Conservation (phyloP, 2,329 filamentous ascomycete species). For the Talaromyces sp. region DNA sequence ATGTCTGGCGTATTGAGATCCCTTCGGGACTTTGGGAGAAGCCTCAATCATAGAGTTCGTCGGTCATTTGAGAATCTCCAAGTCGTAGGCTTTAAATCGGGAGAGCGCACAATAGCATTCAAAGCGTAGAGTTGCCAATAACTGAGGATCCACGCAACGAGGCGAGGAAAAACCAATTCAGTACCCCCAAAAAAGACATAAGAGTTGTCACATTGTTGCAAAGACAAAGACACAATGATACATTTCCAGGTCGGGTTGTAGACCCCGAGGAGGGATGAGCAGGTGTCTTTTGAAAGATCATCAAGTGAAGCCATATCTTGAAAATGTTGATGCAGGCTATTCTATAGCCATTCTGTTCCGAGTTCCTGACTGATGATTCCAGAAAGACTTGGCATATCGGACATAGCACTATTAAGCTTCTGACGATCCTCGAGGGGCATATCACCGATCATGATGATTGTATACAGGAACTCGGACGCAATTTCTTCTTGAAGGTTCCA, state of each 20-base stretch:
- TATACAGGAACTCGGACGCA: not conserved
- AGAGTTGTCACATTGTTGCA: not conserved
- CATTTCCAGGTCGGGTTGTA: slow-evolving; percentile 19
- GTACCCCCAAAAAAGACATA: not conserved
- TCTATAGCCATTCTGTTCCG: slow-evolving; percentile 8
- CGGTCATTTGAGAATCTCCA: not conserved
- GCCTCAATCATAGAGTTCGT: not conserved
- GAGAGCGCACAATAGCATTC: not conserved
- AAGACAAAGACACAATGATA: not conserved
- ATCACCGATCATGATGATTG: not conserved
- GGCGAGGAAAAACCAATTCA: not conserved
- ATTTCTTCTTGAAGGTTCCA: not conserved
- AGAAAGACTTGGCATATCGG: not conserved
- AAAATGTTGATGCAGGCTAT: slow-evolving; percentile 11
- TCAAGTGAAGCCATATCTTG: slow-evolving; percentile 11
- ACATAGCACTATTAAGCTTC: not conserved
- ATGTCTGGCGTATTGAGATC: not conserved
- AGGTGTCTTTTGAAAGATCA: slow-evolving; percentile 10
- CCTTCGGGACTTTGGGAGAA: not conserved
- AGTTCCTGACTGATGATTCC: slow-evolving; percentile 8
- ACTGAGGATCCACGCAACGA: not conserved
- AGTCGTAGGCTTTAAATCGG: not conserved
- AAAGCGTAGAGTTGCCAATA: not conserved
- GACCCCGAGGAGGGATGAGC: slow-evolving; percentile 24
- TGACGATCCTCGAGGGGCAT: not conserved